These are phyloP conservation scores for Tieghemiomyces parasiticus DNA, from an alignment of 192 early-diverging fungal genomes.

Conservation along the genomic window DNA sequence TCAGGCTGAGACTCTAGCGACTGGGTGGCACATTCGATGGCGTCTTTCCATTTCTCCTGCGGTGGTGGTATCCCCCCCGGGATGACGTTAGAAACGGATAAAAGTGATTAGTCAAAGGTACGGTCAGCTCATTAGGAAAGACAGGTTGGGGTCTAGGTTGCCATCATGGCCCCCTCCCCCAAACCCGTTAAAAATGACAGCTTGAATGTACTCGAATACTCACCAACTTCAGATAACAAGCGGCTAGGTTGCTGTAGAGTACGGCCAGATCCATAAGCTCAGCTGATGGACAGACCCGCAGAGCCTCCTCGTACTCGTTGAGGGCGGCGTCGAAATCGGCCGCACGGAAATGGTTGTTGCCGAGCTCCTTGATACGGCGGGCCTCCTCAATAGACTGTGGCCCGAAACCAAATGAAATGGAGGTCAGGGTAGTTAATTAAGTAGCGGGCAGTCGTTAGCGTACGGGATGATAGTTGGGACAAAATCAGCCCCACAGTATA, in stretches of 20 bases:
- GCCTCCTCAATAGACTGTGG: background rate
- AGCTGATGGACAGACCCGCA: background rate
- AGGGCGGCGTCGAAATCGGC: background rate
- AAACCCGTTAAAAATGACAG: background rate
- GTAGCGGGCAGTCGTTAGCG: no score
- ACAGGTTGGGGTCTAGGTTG: background rate
- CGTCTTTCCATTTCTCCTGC: background rate
- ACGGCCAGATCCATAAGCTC: background rate
- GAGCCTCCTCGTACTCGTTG: constrained; percentile 7
- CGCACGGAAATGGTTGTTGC: background rate
- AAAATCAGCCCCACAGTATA: no score
- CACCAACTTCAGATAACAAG: constrained; percentile 6
- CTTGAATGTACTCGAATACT: background rate
- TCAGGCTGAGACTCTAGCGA: background rate
- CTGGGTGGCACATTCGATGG: background rate
- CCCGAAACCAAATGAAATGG: no score
- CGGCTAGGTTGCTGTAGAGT: background rate
- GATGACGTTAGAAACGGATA: background rate
- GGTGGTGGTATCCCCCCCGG: background rate
- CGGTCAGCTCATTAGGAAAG: background rate
- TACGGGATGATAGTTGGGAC: no score
- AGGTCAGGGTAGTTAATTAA: no score
- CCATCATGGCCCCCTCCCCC: background rate
- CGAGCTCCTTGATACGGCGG: background rate
- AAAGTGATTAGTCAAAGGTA: background rate